Base-by-base conservation (phyloP, 805 yeast genomes). In the Sungouiella blattae region DNA sequence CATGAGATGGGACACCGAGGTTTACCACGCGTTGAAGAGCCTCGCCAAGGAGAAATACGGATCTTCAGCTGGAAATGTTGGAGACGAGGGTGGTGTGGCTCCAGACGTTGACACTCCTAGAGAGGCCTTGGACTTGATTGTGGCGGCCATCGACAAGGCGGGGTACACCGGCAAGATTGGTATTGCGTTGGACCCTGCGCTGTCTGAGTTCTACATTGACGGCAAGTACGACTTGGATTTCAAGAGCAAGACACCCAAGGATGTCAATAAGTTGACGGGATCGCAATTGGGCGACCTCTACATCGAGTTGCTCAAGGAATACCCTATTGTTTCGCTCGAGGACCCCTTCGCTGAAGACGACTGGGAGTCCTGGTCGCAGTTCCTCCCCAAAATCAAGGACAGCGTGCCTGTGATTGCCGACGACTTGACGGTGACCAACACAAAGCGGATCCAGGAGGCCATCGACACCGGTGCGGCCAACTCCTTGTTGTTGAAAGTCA, bases 301-400 rank as follows among this genome's bases (percentile, higher is more conserved):
- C 40, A 34, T 30, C 11, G 37, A 44, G 31, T 35, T 51, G 16
- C 30, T 51, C 22, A 41, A 45, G 5, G 39, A 46, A 26, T 51
- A 49, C 35, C 56, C 54, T 18, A 51, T 51, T 30, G 39, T 48
- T 30, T 47, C 54, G 2, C 17, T 49, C 32, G 56, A 52, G 40
- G 57, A 52, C 35, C 52, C 52, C 22, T 50, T 52, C 33, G 47
- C 50, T 14, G 57, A 52, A 36, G 49, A 43, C 34, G 57, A 50
- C 37, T 52, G 57, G 55, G 52, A 44, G 20, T 20, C 52, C 11
- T 52, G 57, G 57, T 28, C 35, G n/a, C 32, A 44, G 18, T 33
- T 40, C 30, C 46, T 25, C 32, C 37, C 48, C 16, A 39, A 37
- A 34, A 30, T 46, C 17, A 37, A 40, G 18, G 32, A 36, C 14